Base-by-base conservation (phyloP, 306 rosid genomes). In the Glycine soja region DNA sequence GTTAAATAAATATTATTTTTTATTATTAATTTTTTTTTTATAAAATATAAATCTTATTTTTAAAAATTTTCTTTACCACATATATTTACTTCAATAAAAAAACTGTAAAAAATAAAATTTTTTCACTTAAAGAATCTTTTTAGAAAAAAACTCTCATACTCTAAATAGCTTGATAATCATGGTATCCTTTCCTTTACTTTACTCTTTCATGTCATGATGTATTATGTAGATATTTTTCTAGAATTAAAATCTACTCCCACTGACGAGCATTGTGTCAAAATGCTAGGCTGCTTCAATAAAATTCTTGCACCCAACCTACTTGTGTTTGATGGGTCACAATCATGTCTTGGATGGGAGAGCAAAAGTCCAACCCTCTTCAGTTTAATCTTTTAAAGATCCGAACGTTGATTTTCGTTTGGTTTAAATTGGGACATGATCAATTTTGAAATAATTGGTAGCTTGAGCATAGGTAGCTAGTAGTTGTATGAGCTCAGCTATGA, bases 321-420 rank as follows among this genome's bases (percentile, higher is more conserved):
- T 68, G 59, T 18, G 32, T 59, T 19, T 24, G 40, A 59, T 59
- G 66, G 14, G 68, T 48, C 58, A 40, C 73, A 80, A 72, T 52
- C 76, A 50, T 45, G 14, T 53, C 48, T 30, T 13, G 67, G 16
- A 69, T 57, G 50, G 6, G 30, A 58, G 3, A n/a, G 73, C 76
- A 56, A 59, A 85, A 72, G 64, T 86, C 80, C 74, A 64, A 76
- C 53, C 42, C 40, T 42, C 42, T 73, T 18, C 74, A 43, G 18
- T 8, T 7, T 10, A 57, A 19, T 19, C 19, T 57, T 57, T 15
- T 13, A 58, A 9, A 58, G 5, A 19, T 58, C 34, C 38, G 9
- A 58, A 18, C 6, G 14, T 18, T 30, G 32, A 12, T 57, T 57
- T 18, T 57, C 63, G 4, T 18, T 15, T 57, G 63, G 5, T 57